phyloP scores from a whole-genome alignment of 2,329 filamentous ascomycete genomes.

The Fusarium annulatum region DNA sequence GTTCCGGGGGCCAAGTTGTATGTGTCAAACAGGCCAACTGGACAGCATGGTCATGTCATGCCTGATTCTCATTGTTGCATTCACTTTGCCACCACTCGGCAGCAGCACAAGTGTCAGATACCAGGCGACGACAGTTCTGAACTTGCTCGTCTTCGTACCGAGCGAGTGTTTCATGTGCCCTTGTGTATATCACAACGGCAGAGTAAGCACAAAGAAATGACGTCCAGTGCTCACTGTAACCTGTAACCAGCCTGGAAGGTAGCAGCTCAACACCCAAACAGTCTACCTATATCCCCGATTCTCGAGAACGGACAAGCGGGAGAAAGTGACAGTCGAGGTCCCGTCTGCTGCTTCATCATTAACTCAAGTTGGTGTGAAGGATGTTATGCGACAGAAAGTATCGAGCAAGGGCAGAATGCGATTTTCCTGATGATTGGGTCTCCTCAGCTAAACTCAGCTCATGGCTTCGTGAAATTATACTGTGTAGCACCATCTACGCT shows the following conservation, averaged over 20 bases:
- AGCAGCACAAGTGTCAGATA: neutral
- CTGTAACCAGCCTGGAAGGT: neutral
- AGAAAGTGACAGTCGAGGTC: neutral
- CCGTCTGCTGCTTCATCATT: neutral
- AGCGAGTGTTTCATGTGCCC: neutral
- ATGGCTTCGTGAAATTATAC: neutral
- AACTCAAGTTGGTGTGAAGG: constrained; percentile 1
- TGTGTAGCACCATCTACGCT: constrained; percentile 5
- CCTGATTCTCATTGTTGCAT: neutral
- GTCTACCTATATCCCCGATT: constrained; percentile 11
- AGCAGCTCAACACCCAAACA: neutral
- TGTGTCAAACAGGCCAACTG: neutral
- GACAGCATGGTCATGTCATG: neutral
- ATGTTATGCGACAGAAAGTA: constrained; percentile 7
- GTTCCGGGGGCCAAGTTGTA: neutral
- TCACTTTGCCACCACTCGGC: neutral
- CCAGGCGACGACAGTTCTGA: neutral
- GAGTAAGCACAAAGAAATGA: constrained; percentile 17
- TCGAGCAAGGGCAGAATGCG: constrained; percentile 5
- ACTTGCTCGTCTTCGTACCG: neutral
- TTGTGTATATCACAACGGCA: neutral
- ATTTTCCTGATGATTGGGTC: constrained; percentile 11
- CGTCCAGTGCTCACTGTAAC: neutral
- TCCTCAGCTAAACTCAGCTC: constrained; percentile 7
- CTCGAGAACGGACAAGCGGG: constrained; percentile 20